Evolutionary conservation across 305 asterid species (phyloP), one percentile per base, ranked within the genome.

Genomic region (Salvia sclarea): DNA sequence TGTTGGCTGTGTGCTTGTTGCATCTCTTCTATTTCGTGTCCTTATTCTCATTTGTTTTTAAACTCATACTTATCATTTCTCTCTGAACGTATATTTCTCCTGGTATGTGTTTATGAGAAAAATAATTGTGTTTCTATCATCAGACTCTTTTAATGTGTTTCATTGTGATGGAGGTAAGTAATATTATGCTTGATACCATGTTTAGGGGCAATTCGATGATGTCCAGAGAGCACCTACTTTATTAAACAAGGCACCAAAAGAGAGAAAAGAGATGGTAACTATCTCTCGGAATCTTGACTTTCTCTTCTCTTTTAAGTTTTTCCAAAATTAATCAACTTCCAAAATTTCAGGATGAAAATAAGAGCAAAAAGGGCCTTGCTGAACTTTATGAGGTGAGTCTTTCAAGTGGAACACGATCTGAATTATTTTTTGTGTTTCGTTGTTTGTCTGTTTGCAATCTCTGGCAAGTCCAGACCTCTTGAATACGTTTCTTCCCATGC

Each of bases 301-400:
- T 77, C 40, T 65, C 48, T 41, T 45, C 49, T 64, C 44, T 33
- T 50, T 62, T 68, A 47, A 13, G 17, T 45, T 66, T 22, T 72
- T 45, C 65, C 64, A 40, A 55, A 44, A 76, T 41, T 45, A 55
- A 71, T 63, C 37, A 62, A 72, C 61, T 59, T 68, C 8, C 17
- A 68, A 52, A 56, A 66, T 60, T 84, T 76, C 90, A 94, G 97
- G 96, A 94, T 48, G 99, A 91, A 74, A 89, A 74, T 69, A 94
- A 94, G 82, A 94, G 96, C 91, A 80, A 86, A 68, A 89, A 87
- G 75, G 96, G 97, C 59, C 99, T 94, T 66, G 96, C 95, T 21
- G 96, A 88, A 76, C 75, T 88, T 71, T 94, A 94, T 62, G 99
- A 83, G 96, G 98, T 83, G 72, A 59, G 92, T 78, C 21, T 64